Evolutionary conservation across 345 rosid genomes (phyloP), one percentile per base, ranked within the genome.

Genomic region (Brassica juncea): DNA sequence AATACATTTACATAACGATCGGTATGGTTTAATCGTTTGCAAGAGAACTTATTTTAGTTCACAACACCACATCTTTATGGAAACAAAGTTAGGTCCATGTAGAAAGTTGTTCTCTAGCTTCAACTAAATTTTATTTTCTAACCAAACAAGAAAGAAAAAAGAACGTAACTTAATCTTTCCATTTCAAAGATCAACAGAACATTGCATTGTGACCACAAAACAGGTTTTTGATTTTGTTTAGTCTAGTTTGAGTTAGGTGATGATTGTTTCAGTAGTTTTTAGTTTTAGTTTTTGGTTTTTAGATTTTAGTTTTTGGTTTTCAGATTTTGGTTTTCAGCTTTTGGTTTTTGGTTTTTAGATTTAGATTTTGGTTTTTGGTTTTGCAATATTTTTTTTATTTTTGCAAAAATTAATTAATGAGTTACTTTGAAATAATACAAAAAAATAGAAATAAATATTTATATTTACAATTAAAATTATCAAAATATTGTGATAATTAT

Each of bases 51-150:
- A 19, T 8, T 55, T 58, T 59, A 19, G 70, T 61, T 32, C 68
- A 32, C 57, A 61, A 62, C 62, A 32, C 54, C 62, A 49, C 54
- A 77, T 70, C 4, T 61, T 47, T 70, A 61, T 19, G 55, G 57
- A 70, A 77, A 70, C 79, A 77, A 49, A 77, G 75, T 70, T 63
- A 70, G 75, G 81, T 77, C 75, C 54, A 62, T 70, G 55, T 70
- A 69, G n/a, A 77, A 77, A 77, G 65, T 70, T 70, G 75, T 66
- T 59, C 64, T 34, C 70, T 70, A 30, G 12, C 35, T 63, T 35
- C 47, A 15, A 63, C 76, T 77, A 62, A 34, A 44, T 30, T 62
- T 44, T n/a, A n/a, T 10, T 8, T 68, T 69, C 61, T 37, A 49
- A 49, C 72, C 58, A 47, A 68, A 44, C 15, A 7, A 11, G 70